Conservation (phyloP, 1,284 basidiomycete species). For the Cerrena zonata region DNA sequence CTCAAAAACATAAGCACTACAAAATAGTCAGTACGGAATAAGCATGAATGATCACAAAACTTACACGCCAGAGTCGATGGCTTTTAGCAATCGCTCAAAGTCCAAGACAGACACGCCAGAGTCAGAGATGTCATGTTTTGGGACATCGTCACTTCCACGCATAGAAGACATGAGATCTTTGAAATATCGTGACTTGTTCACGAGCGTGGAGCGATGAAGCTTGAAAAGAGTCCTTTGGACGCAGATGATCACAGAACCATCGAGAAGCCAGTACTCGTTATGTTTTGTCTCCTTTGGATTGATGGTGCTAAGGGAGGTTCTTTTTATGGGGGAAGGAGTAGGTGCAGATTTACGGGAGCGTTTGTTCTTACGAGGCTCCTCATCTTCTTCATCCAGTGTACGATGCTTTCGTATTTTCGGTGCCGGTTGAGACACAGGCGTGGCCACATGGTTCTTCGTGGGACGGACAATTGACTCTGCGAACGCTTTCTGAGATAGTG, state of each 20-base stretch:
- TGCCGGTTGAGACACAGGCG: neutral
- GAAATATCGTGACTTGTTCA: slow-evolving; percentile 32
- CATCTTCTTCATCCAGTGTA: neutral
- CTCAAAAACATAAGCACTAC: slow-evolving; percentile 21
- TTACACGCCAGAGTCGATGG: slow-evolving; percentile 33
- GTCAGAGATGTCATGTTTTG: slow-evolving; percentile 8
- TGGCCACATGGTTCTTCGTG: neutral
- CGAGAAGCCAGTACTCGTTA: slow-evolving; percentile 30
- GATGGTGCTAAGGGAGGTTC: neutral
- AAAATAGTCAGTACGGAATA: neutral
- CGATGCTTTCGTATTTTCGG: too few species aligned
- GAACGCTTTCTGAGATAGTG: neutral
- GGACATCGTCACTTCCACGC: slow-evolving; percentile 13
- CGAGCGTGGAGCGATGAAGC: slow-evolving; percentile 33
- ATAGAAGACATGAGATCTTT: slow-evolving; percentile 18
- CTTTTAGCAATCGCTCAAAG: slow-evolving; percentile 31
- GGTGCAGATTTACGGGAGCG: too few species aligned
- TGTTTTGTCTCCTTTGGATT: slow-evolving; percentile 10
- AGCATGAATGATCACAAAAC: slow-evolving; percentile 11
- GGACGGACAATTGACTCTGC: neutral
- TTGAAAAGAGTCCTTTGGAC: slow-evolving; percentile 28
- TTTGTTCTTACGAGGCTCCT: too few species aligned
- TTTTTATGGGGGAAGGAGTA: too few species aligned
- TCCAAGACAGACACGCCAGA: slow-evolving; percentile 23
- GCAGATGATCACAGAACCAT: slow-evolving; percentile 32